Conservation (phyloP, 352 stramenopile genomes). For the Ophiocytium majus region DNA sequence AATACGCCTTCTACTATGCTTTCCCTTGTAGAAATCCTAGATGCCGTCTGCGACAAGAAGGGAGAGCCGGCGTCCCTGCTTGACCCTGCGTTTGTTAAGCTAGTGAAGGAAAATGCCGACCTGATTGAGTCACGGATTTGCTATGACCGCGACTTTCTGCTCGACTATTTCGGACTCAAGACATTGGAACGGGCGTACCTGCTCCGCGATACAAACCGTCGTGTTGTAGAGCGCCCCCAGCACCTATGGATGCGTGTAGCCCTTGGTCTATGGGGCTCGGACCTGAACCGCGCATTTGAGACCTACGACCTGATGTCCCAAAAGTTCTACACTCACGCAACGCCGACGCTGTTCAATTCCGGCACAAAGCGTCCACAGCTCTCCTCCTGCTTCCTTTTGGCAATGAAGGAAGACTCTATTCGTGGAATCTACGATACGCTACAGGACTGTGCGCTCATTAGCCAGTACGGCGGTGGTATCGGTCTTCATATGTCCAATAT, state of each 20-base stretch:
- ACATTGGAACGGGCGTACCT: conserved; percentile 90
- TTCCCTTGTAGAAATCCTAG: conserved; percentile 80
- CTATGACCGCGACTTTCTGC: conserved; percentile 85
- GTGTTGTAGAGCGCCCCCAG: conserved; percentile 74
- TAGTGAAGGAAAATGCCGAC: conserved; percentile 66
- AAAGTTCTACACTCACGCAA: conserved; percentile 94
- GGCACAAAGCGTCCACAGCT: conserved; percentile 89
- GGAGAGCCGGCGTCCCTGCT: conserved; percentile 72
- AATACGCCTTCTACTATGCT: conserved; percentile 77
- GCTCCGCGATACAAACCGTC: conserved; percentile 71
- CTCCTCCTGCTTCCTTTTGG: conserved; percentile 90
- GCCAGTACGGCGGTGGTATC: conserved; percentile 89
- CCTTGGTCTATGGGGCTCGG: conserved; percentile 64
- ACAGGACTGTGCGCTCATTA: conserved; percentile 68
- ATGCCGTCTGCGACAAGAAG: conserved; percentile 84
- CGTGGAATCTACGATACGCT: conserved; percentile 98
- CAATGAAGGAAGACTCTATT: conserved; percentile 95
- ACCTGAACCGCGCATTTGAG: conserved; percentile 74
- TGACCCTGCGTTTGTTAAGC: conserved; percentile 76
- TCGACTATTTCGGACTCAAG: conserved; percentile 96
- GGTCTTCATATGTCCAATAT: conserved; percentile 96
- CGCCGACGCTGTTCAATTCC: conserved; percentile 93
- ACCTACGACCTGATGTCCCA: conserved; percentile 95
- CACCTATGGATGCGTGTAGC: conserved; percentile 85
- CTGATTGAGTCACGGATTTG: conserved; percentile 68